phyloP scores from a whole-genome alignment of 805 yeast species.

The Wickerhamiella occidentalis region DNA sequence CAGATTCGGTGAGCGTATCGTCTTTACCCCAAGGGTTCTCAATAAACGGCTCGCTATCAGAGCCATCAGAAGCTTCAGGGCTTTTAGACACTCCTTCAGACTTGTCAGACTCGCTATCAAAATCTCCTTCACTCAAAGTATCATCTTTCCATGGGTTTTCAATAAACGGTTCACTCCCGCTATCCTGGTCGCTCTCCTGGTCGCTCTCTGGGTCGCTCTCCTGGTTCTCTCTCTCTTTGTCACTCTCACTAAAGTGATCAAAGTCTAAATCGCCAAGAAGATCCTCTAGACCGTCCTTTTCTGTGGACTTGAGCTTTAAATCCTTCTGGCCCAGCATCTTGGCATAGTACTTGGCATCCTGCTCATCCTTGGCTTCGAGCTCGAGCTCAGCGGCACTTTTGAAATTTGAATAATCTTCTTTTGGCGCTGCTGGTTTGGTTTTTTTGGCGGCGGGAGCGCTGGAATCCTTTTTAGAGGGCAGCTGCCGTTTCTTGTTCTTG shows the following conservation, averaged over 20 bases:
- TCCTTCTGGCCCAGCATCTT: conserved; percentile 60
- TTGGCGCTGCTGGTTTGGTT: neutral
- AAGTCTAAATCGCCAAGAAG: conserved; percentile 63
- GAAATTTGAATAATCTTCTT: neutral
- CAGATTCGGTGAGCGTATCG: conserved; percentile 16
- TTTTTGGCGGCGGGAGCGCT: conserved; percentile 1
- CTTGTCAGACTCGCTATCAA: conserved; percentile 13
- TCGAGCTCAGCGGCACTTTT: conserved; percentile 36
- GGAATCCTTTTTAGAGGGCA: neutral
- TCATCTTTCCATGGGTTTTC: conserved; percentile 16
- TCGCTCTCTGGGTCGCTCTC: conserved; percentile 17
- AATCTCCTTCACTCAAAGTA: conserved; percentile 18
- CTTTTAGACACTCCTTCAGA: no score
- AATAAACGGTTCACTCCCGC: conserved; percentile 17
- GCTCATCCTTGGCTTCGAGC: conserved; percentile 49
- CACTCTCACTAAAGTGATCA: conserved; percentile 24
- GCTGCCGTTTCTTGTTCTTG: conserved; percentile 10
- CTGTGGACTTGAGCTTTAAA: conserved; percentile 38
- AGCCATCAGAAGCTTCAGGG: no score
- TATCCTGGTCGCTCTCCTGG: conserved; percentile 16
- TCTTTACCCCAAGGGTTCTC: conserved; percentile 14
- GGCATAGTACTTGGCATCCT: conserved; percentile 72
- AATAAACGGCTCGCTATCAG: conserved; percentile 9
- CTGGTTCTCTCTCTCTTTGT: neutral
- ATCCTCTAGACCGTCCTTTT: conserved; percentile 73